Percentiles rank a stretch among this genome's conserved stretches.
Evolutionary conservation across 2,329 filamentous ascomycete species (phyloP).

Genomic region (Fusarium algeriense): DNA sequence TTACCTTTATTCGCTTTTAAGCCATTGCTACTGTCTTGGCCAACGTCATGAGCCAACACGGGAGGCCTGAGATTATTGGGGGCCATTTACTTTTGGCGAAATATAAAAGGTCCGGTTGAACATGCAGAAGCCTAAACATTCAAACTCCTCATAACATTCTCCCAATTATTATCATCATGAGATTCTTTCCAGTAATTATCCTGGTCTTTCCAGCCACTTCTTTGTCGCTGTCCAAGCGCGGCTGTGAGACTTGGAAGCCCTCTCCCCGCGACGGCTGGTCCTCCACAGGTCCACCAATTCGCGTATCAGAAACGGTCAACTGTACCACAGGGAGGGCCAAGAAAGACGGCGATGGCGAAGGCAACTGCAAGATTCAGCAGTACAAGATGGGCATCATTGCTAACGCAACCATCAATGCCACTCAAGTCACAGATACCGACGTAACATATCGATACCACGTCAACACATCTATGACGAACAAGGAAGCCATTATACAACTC

Average conservation of each 20-base stretch:
- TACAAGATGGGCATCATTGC: neutral
- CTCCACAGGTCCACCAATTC: neutral
- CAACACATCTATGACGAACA: neutral
- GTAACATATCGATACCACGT: neutral
- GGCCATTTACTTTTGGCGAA: neutral
- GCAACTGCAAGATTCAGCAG: neutral
- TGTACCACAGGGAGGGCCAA: neutral
- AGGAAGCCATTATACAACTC: neutral
- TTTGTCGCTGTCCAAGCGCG: neutral
- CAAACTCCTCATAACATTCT: no score
- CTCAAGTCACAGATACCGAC: neutral
- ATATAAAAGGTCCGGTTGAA: neutral
- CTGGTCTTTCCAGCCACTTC: accelerated
- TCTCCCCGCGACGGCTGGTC: neutral
- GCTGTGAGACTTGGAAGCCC: neutral
- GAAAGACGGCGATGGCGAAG: neutral
- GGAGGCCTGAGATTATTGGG: neutral
- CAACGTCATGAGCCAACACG: neutral
- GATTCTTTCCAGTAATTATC: accelerated
- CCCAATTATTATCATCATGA: neutral
- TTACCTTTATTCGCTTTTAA: neutral
- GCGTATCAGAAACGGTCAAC: neutral
- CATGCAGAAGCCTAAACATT: no score
- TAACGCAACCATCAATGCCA: neutral
- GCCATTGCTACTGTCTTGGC: neutral